These are phyloP conservation scores for Talaromyces sp. DNA, from an alignment of 2,329 filamentous ascomycete species.

Conservation along the genomic window DNA sequence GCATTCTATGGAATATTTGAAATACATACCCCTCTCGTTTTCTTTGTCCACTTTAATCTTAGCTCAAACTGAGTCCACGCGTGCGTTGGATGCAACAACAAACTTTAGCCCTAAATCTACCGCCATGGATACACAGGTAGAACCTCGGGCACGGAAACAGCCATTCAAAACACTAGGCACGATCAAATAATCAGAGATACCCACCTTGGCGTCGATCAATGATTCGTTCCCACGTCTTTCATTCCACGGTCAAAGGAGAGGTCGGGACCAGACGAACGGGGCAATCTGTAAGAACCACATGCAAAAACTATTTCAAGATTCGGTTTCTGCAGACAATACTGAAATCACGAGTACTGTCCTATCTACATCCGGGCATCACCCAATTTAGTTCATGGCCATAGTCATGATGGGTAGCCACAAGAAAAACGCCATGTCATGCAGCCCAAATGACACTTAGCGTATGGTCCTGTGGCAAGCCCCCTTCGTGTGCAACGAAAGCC, in stretches of 20 bases:
- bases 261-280: neutral
- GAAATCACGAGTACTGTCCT: no score
- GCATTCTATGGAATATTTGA: neutral
- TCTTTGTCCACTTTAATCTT: neutral
- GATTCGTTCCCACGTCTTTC: neutral
- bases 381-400: neutral
- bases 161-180: neutral
- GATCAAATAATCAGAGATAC: neutral
- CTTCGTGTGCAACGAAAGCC: neutral
- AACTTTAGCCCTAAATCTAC: neutral
- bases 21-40: neutral
- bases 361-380: constrained; percentile 1
- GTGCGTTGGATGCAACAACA: neutral
- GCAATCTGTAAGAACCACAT: neutral
- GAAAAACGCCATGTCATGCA: neutral
- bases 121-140: neutral
- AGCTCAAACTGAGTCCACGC: neutral
- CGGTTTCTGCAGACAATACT: neutral
- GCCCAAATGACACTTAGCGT: neutral
- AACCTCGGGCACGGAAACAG: neutral
- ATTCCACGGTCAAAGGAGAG: neutral
- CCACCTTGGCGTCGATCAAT: neutral
- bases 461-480: neutral
- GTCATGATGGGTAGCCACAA: neutral
- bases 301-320: neutral